Conservation (phyloP, 1,139 yeast species). For the Diutina neorugosa region DNA sequence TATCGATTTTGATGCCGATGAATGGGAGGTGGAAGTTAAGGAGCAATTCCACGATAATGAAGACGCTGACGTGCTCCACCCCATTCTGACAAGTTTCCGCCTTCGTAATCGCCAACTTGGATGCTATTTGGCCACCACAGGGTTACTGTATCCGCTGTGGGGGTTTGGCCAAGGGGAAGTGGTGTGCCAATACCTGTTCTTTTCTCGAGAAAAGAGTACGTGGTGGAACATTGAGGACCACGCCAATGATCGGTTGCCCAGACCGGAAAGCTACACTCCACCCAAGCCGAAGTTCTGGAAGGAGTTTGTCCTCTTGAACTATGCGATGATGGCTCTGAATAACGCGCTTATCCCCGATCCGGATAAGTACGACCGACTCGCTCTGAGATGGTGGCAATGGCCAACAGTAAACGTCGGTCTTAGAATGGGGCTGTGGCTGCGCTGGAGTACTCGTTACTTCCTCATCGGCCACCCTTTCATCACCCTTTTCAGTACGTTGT, state of each 20-base stretch:
- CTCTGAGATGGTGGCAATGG: conserved; percentile 80
- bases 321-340: conserved; percentile 71
- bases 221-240: conserved; percentile 80
- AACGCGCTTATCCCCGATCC: conserved; percentile 66
- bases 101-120: conserved; percentile 50
- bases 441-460: conserved; percentile 37
- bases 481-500: conserved; percentile 43
- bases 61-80: conserved; percentile 36
- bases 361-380: conserved; percentile 50
- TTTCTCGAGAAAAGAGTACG: conserved; percentile 47
- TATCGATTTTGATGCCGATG: conserved; percentile 44
- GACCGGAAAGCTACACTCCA: conserved; percentile 32
- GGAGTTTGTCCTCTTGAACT: conserved; percentile 56
- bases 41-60: conserved; percentile 34
- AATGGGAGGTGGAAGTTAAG: conserved; percentile 61
- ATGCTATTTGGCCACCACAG: conserved; percentile 67
- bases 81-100: conserved; percentile 59
- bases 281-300: conserved; percentile 62
- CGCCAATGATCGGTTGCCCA: conserved; percentile 32
- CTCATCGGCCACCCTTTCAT: conserved; percentile 57
- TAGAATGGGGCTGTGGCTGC: conserved; percentile 60
- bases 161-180: conserved; percentile 78
- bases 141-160: conserved; percentile 64
- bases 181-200: conserved; percentile 44
- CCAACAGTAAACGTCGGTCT: conserved; percentile 51